Conservation (phyloP, 2,329 filamentous ascomycete genomes). For the Fusarium ambrosium region DNA sequence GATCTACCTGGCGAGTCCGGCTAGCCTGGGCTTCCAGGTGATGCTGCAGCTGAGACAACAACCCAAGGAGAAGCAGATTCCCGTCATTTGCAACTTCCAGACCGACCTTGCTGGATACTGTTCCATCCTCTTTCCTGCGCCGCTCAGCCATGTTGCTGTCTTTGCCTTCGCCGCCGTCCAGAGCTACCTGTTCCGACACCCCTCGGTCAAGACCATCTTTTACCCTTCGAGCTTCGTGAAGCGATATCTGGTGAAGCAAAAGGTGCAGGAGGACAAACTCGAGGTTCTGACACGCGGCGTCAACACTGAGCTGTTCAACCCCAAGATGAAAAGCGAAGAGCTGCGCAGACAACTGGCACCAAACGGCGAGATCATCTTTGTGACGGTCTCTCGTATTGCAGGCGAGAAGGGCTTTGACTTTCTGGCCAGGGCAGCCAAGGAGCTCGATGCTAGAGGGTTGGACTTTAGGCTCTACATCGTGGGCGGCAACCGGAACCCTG, state of each 20-base stretch:
- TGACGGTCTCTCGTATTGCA: slow-evolving; percentile 76
- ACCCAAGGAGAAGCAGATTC: slow-evolving; percentile 65
- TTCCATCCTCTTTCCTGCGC: slow-evolving; percentile 75
- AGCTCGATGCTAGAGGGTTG: slow-evolving; percentile 68
- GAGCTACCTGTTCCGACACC: slow-evolving; percentile 74
- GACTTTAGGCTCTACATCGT: slow-evolving; percentile 76
- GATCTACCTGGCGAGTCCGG: slow-evolving; percentile 78
- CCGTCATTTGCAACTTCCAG: slow-evolving; percentile 78
- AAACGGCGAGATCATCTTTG: slow-evolving; percentile 73
- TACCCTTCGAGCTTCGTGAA: slow-evolving; percentile 76
- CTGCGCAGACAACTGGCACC: slow-evolving; percentile 70
- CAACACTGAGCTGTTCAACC: slow-evolving; percentile 73
- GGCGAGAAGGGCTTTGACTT: slow-evolving; percentile 81
- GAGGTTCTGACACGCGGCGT: slow-evolving; percentile 75
- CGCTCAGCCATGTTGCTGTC: slow-evolving; percentile 71
- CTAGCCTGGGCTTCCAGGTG: slow-evolving; percentile 78
- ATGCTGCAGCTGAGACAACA: slow-evolving; percentile 77
- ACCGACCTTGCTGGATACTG: slow-evolving; percentile 79
- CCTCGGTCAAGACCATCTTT: slow-evolving; percentile 74
- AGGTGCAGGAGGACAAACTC: slow-evolving; percentile 69
- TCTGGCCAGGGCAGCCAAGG: slow-evolving; percentile 67
- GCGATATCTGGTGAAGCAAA: slow-evolving; percentile 70
- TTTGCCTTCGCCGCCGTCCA: slow-evolving; percentile 74
- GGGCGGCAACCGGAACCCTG: slow-evolving; percentile 74
- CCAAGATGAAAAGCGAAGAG: slow-evolving; percentile 62